Conservation (phyloP, 1,284 basidiomycete species). For the Sporisorium graminicola region DNA sequence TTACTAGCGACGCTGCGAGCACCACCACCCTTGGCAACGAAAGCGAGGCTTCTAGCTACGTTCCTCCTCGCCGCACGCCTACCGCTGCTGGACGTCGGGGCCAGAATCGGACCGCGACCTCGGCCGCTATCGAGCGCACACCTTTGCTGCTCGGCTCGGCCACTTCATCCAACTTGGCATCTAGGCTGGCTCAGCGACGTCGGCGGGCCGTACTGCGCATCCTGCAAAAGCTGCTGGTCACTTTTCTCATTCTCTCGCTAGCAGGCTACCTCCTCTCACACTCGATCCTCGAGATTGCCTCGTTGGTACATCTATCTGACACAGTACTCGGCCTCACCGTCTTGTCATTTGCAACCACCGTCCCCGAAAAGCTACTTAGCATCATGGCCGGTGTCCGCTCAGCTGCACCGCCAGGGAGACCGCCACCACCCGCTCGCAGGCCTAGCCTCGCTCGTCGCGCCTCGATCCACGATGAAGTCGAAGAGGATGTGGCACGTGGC, state of each 20-base stretch:
- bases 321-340: slow-evolving; percentile 64
- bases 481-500: slow-evolving; percentile 44
- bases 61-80: slow-evolving; percentile 23
- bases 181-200: slow-evolving; percentile 25
- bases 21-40: slow-evolving; percentile 36
- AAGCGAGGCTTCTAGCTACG: slow-evolving; percentile 38
- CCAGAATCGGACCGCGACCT: slow-evolving; percentile 32
- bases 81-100: slow-evolving; percentile 29
- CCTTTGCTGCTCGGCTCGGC: slow-evolving; percentile 42
- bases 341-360: slow-evolving; percentile 66
- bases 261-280: slow-evolving; percentile 65
- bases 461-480: slow-evolving; percentile 28
- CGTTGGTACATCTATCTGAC: slow-evolving; percentile 57
- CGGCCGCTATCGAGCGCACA: slow-evolving; percentile 42
- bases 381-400: slow-evolving; percentile 53
- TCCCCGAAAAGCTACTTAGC: slow-evolving; percentile 68
- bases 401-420: slow-evolving; percentile 5
- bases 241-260: slow-evolving; percentile 55
- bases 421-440: slow-evolving; percentile 13
- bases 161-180: slow-evolving; percentile 33
- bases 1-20: slow-evolving; percentile 31
- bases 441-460: slow-evolving; percentile 33
- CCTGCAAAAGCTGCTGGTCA: slow-evolving; percentile 36
- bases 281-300: slow-evolving; percentile 60
- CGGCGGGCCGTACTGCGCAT: slow-evolving; percentile 24